Percentiles rank a stretch among this genome's conserved stretches.
Conservation (phyloP, 257 asterid species). For the Solanum ossicruentum region DNA sequence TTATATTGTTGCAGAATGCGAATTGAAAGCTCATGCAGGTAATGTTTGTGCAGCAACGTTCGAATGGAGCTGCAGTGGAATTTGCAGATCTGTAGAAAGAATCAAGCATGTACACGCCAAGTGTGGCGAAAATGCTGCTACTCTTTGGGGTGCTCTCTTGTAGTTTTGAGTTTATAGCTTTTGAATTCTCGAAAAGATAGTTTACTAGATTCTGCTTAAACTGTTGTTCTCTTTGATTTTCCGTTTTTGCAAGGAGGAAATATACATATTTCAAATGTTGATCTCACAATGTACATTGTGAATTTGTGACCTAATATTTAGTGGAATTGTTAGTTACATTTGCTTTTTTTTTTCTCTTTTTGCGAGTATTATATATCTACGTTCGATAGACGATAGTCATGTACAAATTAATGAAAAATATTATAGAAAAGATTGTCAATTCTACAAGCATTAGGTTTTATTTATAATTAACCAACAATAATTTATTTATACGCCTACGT, state of each 20-base stretch:
- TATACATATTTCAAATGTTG: neutral
- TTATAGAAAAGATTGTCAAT: neutral
- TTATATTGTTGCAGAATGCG: conserved; percentile 26
- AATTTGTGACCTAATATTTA: neutral
- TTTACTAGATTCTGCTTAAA: neutral
- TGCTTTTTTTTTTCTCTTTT: neutral
- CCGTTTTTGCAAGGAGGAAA: neutral
- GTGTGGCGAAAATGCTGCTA: conserved; percentile 36
- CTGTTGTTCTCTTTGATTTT: neutral
- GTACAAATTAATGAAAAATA: neutral
- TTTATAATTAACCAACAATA: too few species aligned
- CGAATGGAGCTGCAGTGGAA: conserved; percentile 62
- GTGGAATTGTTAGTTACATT: neutral
- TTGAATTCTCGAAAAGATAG: neutral
- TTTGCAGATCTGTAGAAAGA: conserved; percentile 44
- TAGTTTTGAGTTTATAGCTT: neutral
- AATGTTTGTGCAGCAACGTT: conserved; percentile 36
- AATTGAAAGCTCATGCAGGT: conserved; percentile 38
- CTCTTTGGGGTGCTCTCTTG: conserved; percentile 33
- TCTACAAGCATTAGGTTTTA: neutral
- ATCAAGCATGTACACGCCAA: conserved; percentile 37
- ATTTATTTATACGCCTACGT: too few species aligned
- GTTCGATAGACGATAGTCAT: neutral
- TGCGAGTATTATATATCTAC: neutral
- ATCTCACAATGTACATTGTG: neutral